Conservation (phyloP, 306 rosid species). For the Canavalia ensiformis region DNA sequence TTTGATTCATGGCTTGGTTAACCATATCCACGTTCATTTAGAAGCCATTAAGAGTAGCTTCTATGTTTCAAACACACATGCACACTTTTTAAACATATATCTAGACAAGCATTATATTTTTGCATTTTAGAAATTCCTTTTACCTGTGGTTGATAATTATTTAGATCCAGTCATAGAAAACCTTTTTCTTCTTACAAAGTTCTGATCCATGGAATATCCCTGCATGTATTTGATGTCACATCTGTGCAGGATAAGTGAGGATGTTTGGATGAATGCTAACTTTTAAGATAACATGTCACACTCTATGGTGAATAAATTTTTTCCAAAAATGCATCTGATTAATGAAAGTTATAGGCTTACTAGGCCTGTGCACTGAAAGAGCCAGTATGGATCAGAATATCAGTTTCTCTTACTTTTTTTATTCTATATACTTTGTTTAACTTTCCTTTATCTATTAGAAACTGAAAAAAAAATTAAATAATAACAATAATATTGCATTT, state of each 20-base stretch:
- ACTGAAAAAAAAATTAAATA: background rate
- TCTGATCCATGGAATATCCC: background rate
- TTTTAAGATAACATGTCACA: background rate
- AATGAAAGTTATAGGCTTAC: no score
- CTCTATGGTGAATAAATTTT: background rate
- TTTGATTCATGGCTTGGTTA: no score
- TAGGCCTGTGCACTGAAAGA: background rate
- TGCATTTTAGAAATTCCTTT: background rate
- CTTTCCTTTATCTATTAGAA: conserved; percentile 1
- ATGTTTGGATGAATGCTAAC: conserved; percentile 4
- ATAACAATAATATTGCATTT: conserved; percentile 6
- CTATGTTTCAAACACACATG: no score
- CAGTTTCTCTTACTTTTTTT: background rate
- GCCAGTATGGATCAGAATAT: background rate
- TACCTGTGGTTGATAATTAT: background rate
- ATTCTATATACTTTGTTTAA: background rate
- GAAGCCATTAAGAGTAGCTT: no score
- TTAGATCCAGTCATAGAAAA: background rate
- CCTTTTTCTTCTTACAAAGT: background rate
- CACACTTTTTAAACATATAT: no score
- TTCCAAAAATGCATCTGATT: no score
- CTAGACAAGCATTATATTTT: background rate
- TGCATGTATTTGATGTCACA: conserved; percentile 17
- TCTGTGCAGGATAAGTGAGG: background rate
- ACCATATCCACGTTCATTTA: no score